Evolutionary conservation across 371 early-diverging fungal species (phyloP).

Genomic region (Paraphysoderma sedebokerense): DNA sequence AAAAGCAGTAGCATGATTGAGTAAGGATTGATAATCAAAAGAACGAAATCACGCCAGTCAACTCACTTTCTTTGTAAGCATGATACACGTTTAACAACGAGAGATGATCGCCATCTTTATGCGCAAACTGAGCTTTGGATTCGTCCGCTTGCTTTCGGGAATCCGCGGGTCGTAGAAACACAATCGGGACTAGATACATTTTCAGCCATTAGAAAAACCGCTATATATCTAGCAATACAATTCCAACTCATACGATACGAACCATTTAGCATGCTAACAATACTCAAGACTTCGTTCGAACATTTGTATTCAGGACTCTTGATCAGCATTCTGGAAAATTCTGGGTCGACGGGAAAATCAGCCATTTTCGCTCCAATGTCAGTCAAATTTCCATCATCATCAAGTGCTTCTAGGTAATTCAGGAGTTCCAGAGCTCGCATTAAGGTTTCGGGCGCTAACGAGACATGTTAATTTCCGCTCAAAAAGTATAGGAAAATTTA

Average conservation of each 20-base stretch:
- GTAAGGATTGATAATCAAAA: neutral
- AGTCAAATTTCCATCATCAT: slow-evolving; percentile 75
- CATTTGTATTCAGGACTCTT: slow-evolving; percentile 65
- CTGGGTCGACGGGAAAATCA: slow-evolving; percentile 84
- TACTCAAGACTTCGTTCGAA: slow-evolving; percentile 81
- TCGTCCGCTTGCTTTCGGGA: slow-evolving; percentile 70
- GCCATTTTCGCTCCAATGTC: slow-evolving; percentile 61
- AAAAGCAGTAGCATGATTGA: neutral
- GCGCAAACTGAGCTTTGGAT: slow-evolving; percentile 82
- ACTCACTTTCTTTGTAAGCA: slow-evolving; percentile 48
- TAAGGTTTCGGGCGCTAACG: slow-evolving; percentile 58
- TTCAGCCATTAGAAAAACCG: neutral
- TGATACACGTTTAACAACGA: slow-evolving; percentile 89
- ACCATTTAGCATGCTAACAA: slow-evolving; percentile 73
- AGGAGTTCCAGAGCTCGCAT: slow-evolving; percentile 83
- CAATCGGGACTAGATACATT: slow-evolving; percentile 43
- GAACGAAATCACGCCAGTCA: neutral
- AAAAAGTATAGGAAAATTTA: neutral
- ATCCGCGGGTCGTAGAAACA: slow-evolving; percentile 80
- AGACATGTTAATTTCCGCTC: neutral
- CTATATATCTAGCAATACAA: too few relatives aligned
- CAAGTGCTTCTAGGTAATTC: slow-evolving; percentile 74
- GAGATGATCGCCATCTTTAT: slow-evolving; percentile 79
- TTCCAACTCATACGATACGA: too few relatives aligned
- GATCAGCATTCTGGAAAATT: slow-evolving; percentile 67